phyloP scores from a whole-genome alignment of 176 grass and related monocot genomes.

The Rhynchospora pubera region DNA sequence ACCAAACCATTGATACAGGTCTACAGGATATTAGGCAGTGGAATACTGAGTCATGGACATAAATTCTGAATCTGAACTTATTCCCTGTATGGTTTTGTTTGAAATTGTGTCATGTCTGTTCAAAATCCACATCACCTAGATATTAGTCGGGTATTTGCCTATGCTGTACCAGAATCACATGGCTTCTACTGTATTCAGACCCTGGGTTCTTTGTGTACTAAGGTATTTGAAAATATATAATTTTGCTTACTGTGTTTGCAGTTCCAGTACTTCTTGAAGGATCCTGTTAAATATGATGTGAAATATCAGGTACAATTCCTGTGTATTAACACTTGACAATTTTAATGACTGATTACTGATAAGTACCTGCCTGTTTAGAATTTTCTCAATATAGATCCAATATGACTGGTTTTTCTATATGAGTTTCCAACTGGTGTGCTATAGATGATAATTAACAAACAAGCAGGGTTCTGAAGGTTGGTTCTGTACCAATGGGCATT shows the following conservation, averaged over 20 bases:
- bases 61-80: not conserved
- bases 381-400: not conserved
- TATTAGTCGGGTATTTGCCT: not conserved
- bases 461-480: not conserved
- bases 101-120: not conserved
- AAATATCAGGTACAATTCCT: slow-evolving; percentile 39
- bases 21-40: not conserved
- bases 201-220: no score
- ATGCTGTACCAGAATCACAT: not conserved
- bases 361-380: not conserved
- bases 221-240: no score
- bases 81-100: not conserved
- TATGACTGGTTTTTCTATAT: not conserved
- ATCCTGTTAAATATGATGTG: no score
- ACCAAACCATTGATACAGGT: not conserved
- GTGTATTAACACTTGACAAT: not conserved
- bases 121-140: not conserved
- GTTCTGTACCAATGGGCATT: not conserved
- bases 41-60: not conserved
- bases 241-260: no score
- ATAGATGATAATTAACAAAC: not conserved
- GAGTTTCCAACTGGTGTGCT: not conserved
- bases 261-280: no score
- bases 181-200: no score
- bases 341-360: no score